A percentile compares a stretch with the other conserved stretches of the same genome.
Evolutionary conservation across 176 grass and related monocot genomes (phyloP).

Genomic region (Carex scoparia): DNA sequence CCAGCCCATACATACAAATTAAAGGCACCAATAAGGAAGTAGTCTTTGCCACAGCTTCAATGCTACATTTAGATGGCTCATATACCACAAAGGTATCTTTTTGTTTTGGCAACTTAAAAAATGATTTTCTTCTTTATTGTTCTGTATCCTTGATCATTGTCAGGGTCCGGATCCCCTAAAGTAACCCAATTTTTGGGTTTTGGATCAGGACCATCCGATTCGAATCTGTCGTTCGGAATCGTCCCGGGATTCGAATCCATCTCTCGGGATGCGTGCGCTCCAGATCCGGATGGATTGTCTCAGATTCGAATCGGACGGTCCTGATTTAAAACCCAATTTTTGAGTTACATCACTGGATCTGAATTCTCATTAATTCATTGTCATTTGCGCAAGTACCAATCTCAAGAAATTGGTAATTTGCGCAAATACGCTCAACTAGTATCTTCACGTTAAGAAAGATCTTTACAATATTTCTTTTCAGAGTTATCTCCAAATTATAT

Average conservation of each 20-base stretch:
- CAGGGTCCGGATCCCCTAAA: neutral
- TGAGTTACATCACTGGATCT: too few species aligned
- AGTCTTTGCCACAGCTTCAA: constrained; percentile 65
- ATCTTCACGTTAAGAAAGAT: constrained; percentile 2
- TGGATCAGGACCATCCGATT: too few species aligned
- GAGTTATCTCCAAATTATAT: constrained; percentile 98
- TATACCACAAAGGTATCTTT: constrained; percentile 88
- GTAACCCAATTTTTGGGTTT: too few species aligned
- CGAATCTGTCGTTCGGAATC: too few species aligned
- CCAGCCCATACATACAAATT: constrained; percentile 83
- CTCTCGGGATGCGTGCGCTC: too few species aligned
- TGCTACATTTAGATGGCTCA: constrained; percentile 75
- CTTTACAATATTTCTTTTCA: constrained; percentile 26
- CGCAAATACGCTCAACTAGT: neutral
- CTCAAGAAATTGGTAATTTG: neutral
- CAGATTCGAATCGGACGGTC: too few species aligned
- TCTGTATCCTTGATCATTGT: neutral
- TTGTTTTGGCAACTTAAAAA: neutral
- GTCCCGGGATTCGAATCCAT: too few species aligned
- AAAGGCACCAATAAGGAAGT: constrained; percentile 95
- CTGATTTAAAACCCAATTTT: too few species aligned
- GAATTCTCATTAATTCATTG: neutral
- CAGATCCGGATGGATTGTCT: too few species aligned
- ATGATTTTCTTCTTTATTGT: neutral
- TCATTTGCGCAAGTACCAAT: neutral